Evolutionary conservation across 169 alveolate genomes (phyloP), one percentile per base, ranked within the genome.

Genomic region (Plasmodium relictum): DNA sequence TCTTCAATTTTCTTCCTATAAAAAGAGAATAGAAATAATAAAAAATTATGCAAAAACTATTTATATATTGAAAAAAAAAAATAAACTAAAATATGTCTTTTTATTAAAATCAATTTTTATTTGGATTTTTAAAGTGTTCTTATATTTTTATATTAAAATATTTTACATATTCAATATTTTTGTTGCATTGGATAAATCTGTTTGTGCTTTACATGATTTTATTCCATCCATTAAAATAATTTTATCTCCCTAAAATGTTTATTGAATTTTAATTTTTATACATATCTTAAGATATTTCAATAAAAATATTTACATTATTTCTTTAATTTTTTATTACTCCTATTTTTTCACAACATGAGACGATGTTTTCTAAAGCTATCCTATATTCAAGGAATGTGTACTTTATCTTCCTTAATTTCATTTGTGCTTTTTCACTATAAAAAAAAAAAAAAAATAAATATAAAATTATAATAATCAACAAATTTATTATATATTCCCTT

Each of bases 181-280:
- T n/a, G 74, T 78, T 14, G 89, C 89, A 48, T 63, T 78, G n/a
- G 89, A 78, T 18, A 78, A n/a, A 14, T 78, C 89, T 14, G 89
- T 52, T 48, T 78, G 89, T 10, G 89, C 76, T 58, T 58, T 63
- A 16, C 78, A 61, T 31, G 89, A 62, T 56, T 78, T 78, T 39
- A 78, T 69, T 20, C 37, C 89, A n/a, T 78, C 89, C 89, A 78
- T 78, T 44, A 78, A 22, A 22, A 78, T 78, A 10, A 78, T 78
- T 26, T 78, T 78, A 76, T 78, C 89, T 20, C 89, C 89, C 89
- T 76, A 59, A 22, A 59, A 20, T 59, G 6, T 16, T 16, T 16
- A 14, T 20, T 9, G 12, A 59, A 54, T 54, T 16, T 54, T 16
- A 16, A 10, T 10, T 16, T 54, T 16, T 54, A 10, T 31, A 31